phyloP scores from a whole-genome alignment of 805 yeast species.

The Candida michaelii region DNA sequence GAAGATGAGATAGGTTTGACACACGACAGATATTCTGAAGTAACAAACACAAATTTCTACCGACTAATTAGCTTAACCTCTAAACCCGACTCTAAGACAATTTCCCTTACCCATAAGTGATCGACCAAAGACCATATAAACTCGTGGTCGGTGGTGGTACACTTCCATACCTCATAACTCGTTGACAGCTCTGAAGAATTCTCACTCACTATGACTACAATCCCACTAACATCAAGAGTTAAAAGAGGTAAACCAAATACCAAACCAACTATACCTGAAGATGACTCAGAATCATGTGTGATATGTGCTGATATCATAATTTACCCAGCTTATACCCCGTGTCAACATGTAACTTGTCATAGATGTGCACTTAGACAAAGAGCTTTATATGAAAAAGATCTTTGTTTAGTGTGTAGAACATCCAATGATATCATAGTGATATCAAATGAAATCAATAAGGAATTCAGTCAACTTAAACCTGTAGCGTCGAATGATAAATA shows the following conservation, averaged over 20 bases:
- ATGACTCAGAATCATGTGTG: constrained; percentile 50
- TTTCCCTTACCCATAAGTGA: no score
- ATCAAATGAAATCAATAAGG: constrained; percentile 43
- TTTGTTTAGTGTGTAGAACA: constrained; percentile 83
- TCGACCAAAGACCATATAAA: no score
- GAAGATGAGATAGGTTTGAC: no score
- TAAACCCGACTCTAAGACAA: no score
- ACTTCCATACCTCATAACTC: no score
- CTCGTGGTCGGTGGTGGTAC: no score
- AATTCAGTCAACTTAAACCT: constrained; percentile 36
- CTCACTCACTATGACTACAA: not conserved
- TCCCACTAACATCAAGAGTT: constrained; percentile 1
- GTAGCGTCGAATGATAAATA: constrained; percentile 44
- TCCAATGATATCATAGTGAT: constrained; percentile 60
- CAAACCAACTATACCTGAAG: not conserved
- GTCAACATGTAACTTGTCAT: constrained; percentile 85
- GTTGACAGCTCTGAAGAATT: not conserved
- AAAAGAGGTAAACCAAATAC: constrained; percentile 1
- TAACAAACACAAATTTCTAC: no score
- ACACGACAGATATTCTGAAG: no score
- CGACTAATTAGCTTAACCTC: no score
- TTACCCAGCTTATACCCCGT: constrained; percentile 72
- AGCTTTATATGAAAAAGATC: constrained; percentile 68
- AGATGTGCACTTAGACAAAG: constrained; percentile 80
- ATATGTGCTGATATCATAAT: constrained; percentile 77